Evolutionary conservation across 2,329 filamentous ascomycete species (phyloP), one percentile per base, ranked within the genome.

Genomic region (Sporothrix schenckii): DNA sequence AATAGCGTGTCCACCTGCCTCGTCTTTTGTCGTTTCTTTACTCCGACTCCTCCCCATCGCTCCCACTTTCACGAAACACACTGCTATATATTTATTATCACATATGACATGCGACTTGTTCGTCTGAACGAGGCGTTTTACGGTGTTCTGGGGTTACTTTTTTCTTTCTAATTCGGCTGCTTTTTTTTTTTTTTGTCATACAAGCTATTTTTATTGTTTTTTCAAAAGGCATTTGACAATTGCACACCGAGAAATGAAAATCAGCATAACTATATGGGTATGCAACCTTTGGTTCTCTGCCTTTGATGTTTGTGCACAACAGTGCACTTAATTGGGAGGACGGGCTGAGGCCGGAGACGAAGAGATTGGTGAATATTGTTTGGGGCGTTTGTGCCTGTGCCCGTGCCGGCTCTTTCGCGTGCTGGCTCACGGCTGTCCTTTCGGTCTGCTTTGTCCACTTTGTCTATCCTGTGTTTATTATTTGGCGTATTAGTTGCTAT

Each of bases 91-190:
- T 52, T 44, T 52, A 39, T 39, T 52, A 69, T 54, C 30, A 69
- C 63, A 72, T 70, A 53, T 58, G 47, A 39, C 69, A 67, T 66
- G 39, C 54, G 61, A 61, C 52, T 69, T 47, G 39, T 52, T 60
- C 39, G 66, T 50, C 65, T 60, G 61, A 66, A 73, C 61, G 72
- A 63, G 73, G 73, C 69, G 72, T 73, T 74, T 56, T 9, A 69
- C 56, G 71, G 69, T 49, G 68, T 72, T 66, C 54, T 50, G 47
- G 63, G 63, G 56, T 24, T 52, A 39, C 47, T 52, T 52, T 21
- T 19, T 41, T 53, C 47, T 52, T 52, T 21, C 27, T 39, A 47
- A 61, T 47, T 68, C 61, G 54, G 44, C 68, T 52, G 27, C 14
- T 69, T 53, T 19, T 24, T 24, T 16, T 21, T 50, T 19, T 24